These are phyloP conservation scores for Helotiales sp. DNA, from an alignment of 2,329 filamentous ascomycete genomes.

Conservation along the genomic window DNA sequence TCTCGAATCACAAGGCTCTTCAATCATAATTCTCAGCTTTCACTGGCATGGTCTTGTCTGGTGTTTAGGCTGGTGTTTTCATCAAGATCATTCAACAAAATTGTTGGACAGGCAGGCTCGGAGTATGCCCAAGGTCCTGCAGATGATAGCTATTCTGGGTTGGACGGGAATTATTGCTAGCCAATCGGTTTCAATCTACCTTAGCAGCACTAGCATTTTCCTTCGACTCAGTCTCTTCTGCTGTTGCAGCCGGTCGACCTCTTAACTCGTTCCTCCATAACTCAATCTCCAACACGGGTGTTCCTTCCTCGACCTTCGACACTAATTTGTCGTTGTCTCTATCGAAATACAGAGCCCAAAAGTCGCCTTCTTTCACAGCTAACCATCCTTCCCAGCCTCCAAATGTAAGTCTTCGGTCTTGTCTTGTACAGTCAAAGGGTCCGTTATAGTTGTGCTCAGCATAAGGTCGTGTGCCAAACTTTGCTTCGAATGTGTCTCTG, in stretches of 20 bases:
- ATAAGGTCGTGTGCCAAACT: conserved; percentile 66
- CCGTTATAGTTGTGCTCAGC: conserved; percentile 72
- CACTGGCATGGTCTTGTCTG: no score
- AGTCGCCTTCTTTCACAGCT: conserved; percentile 44
- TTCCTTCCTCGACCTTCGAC: conserved; percentile 46
- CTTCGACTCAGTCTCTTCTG: neutral
- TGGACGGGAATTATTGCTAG: no score
- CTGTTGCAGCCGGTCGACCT: neutral
- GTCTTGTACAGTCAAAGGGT: conserved; percentile 62
- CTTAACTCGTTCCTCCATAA: conserved; percentile 34
- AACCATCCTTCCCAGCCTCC: conserved; percentile 69
- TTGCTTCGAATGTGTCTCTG: conserved; percentile 54
- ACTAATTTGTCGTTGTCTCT: conserved; percentile 46
- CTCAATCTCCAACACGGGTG: conserved; percentile 55
- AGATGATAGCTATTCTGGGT: no score
- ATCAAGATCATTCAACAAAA: no score
- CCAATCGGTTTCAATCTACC: no score
- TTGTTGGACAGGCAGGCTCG: no score
- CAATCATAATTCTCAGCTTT: no score
- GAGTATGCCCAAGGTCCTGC: no score
- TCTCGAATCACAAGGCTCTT: no score
- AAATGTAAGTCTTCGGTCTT: conserved; percentile 50
- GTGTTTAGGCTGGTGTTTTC: no score
- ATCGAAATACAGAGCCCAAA: conserved; percentile 55
- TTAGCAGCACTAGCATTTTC: no score